Evolutionary conservation across 2,329 filamentous ascomycete species (phyloP), one percentile per base, ranked within the genome.

Genomic region (Colletotrichum kahawae): DNA sequence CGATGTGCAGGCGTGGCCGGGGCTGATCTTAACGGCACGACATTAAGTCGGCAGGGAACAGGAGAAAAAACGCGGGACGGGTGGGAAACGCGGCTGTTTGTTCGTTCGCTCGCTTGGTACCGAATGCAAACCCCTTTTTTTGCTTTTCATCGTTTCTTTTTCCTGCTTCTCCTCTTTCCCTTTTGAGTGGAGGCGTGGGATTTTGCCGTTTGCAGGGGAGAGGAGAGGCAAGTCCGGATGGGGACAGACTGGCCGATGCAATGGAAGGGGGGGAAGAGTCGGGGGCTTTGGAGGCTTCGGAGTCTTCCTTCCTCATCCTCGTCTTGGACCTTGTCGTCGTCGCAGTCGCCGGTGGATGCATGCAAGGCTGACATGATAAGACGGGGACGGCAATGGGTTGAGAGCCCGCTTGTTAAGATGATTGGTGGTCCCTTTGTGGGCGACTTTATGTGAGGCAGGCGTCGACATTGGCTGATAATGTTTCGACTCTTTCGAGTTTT

Each of bases 121-220:
- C 54, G 56, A 71, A 67, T 62, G 71, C 71, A 71, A 34, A 51
- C 36, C 68, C 68, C 68, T 56, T 70, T 60, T 66, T 31, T 59
- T 18, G 24, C 64, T 33, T 56, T 67, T 67, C 43, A 27, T 36
- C 34, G 16, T 67, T 67, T 67, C 64, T 67, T 38, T 14, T 34
- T 71, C 43, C 18, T 63, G n/a, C 51, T 43, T 56, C 38, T 24
- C 54, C 48, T 43, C 24, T 62, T 34, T 33, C 54, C 51, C 48
- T 33, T 59, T 59, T 34, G 33, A 27, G 56, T 57, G 68, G 68
- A 67, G 71, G 71, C 67, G 62, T 60, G 36, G 62, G 6, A 43
- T 60, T 48, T 34, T 51, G 62, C 72, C 54, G 67, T 71, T 74
- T 67, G 72, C 68, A 71, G 72, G 68, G 62, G 33, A 67, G 36